Conservation (phyloP, 2,329 filamentous ascomycete genomes). For the Aureobasidium sp. region DNA sequence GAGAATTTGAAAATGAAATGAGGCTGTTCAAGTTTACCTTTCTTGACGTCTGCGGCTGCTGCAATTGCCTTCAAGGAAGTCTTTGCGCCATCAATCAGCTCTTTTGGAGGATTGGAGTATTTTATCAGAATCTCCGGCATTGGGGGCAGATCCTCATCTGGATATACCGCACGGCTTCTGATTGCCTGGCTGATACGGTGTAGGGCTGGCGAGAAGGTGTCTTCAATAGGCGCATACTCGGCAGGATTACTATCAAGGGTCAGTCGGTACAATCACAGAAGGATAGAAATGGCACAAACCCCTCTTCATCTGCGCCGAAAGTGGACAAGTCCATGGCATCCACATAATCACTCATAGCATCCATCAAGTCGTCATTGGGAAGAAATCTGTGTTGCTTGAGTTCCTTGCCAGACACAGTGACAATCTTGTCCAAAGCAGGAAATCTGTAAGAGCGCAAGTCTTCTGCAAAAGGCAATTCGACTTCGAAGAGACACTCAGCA, state of each 20-base stretch:
- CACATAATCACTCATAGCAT: conserved; percentile 86
- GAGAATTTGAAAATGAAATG: background rate
- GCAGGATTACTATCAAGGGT: conserved; percentile 35
- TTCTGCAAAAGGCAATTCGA: conserved; percentile 87
- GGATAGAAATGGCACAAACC: conserved; percentile 41
- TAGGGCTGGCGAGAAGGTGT: conserved; percentile 77
- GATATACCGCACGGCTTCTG: conserved; percentile 70
- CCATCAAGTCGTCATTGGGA: conserved; percentile 63
- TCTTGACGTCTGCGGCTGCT: conserved; percentile 67
- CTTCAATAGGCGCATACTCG: conserved; percentile 73
- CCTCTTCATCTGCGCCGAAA: conserved; percentile 66
- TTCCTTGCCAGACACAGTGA: conserved; percentile 77
- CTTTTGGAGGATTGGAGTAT: conserved; percentile 65
- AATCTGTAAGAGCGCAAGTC: conserved; percentile 88
- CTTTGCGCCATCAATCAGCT: conserved; percentile 55
- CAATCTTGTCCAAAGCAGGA: conserved; percentile 76
- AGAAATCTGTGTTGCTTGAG: conserved; percentile 78
- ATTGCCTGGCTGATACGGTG: conserved; percentile 85
- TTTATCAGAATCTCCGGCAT: conserved; percentile 59
- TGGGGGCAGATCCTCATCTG: conserved; percentile 56
- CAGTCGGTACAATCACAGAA: background rate
- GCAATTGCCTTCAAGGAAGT: conserved; percentile 57
- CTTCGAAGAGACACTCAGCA: conserved; percentile 80
- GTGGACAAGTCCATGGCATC: conserved; percentile 82
- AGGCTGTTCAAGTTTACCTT: conserved; percentile 19